These are phyloP conservation scores for Leccinum sublutescens DNA, from an alignment of 768 basidiomycete genomes.

Conservation along the genomic window DNA sequence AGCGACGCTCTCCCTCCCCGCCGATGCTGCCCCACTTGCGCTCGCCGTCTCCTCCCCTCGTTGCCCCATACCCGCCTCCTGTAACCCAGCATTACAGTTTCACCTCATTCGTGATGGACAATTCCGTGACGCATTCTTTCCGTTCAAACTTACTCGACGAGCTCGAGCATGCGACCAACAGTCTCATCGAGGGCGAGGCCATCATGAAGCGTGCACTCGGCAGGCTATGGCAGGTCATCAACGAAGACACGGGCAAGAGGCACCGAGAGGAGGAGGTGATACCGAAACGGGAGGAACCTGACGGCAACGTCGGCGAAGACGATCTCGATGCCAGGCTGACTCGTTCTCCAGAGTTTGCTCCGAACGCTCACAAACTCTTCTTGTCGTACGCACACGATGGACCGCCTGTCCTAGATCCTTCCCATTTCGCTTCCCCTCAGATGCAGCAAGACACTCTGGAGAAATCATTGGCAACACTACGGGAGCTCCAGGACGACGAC, in stretches of 20 bases:
- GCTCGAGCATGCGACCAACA: constrained; percentile 78
- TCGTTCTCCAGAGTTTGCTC: constrained; percentile 66
- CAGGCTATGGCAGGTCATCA: constrained; percentile 77
- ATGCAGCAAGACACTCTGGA: constrained; percentile 70
- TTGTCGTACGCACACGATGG: constrained; percentile 50
- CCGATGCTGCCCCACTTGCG: constrained; percentile 72
- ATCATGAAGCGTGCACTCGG: constrained; percentile 72
- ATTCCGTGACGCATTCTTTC: constrained; percentile 79
- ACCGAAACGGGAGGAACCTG: constrained; percentile 68
- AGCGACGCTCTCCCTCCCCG: constrained; percentile 67
- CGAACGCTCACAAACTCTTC: constrained; percentile 65
- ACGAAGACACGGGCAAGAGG: constrained; percentile 57
- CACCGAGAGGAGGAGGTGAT: constrained; percentile 42
- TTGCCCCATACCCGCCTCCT: constrained; percentile 73
- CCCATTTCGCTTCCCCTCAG: constrained; percentile 63
- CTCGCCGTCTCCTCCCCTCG: constrained; percentile 75
- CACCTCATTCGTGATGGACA: constrained; percentile 84
- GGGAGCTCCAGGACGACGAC: constrained; percentile 84
- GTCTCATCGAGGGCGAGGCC: constrained; percentile 81
- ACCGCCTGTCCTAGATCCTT: constrained; percentile 50
- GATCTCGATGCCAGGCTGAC: constrained; percentile 44
- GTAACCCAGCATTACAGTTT: constrained; percentile 68
- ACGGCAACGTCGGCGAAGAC: constrained; percentile 46
- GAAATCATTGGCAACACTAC: constrained; percentile 67
- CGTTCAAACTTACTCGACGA: constrained; percentile 76